Conservation (phyloP, 352 stramenopile species). For the Globisporangium abappressorium region DNA sequence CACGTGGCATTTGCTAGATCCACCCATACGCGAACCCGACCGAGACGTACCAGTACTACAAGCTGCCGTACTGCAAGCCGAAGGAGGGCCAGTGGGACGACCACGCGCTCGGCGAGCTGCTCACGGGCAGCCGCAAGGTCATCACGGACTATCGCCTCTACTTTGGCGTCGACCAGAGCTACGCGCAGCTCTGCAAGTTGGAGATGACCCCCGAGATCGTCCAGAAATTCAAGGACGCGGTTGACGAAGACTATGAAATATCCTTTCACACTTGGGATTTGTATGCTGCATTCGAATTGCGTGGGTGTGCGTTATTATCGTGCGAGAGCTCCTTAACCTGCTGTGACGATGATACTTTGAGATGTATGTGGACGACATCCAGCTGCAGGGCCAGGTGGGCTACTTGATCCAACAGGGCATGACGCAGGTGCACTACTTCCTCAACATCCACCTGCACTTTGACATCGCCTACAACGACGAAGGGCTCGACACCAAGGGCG, state of each 20-base stretch:
- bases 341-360: constrained; percentile 71
- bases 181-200: constrained; percentile 90
- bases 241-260: constrained; percentile 96
- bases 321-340: constrained; percentile 6
- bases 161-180: constrained; percentile 80
- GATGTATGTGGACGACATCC: constrained; percentile 98
- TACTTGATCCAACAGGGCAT: constrained; percentile 78
- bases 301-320: constrained; percentile 22
- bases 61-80: constrained; percentile 93
- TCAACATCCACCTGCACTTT: constrained; percentile 97
- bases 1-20: constrained; percentile 25
- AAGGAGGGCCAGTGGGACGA: constrained; percentile 86
- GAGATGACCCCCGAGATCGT: constrained; percentile 74
- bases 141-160: constrained; percentile 82
- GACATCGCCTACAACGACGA: constrained; percentile 91
- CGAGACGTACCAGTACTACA: constrained; percentile 99
- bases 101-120: constrained; percentile 92
- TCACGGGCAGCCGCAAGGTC: constrained; percentile 94
- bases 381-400: constrained; percentile 94
- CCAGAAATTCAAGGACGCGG: constrained; percentile 91
- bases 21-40: constrained; percentile 97
- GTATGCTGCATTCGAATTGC: neutral
- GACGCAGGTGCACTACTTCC: constrained; percentile 81
- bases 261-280: constrained; percentile 23
- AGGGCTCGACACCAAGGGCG: constrained; percentile 79